Evolutionary conservation across 1,139 yeast species (phyloP).

Genomic region (Kodamaea derodonti): DNA sequence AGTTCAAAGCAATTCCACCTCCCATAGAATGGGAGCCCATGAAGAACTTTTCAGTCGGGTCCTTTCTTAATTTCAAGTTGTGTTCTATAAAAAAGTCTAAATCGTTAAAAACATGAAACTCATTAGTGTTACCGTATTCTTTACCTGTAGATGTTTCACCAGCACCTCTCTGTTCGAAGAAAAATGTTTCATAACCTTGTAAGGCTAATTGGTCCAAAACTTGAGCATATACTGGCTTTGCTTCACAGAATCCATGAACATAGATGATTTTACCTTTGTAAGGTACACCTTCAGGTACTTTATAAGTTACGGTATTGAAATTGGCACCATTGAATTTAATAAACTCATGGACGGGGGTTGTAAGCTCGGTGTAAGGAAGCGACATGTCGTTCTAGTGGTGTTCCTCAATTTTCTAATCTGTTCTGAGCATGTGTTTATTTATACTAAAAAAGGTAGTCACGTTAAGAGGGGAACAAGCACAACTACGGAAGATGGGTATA

Average conservation of each 20-base stretch:
- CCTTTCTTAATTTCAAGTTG: constrained; percentile 23
- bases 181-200: constrained; percentile 68
- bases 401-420: no score
- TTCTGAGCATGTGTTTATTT: no score
- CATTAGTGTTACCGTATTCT: constrained; percentile 63
- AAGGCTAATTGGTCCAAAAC: constrained; percentile 55
- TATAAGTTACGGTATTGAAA: constrained; percentile 39
- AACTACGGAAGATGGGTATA: no score
- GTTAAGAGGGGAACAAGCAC: no score
- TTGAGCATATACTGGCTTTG: constrained; percentile 49
- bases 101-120: constrained; percentile 59
- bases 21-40: constrained; percentile 93
- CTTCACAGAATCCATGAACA: constrained; percentile 84
- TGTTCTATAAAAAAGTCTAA: constrained; percentile 58
- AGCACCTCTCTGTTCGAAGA: constrained; percentile 86
- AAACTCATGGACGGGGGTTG: constrained; percentile 24
- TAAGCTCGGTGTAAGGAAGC: constrained; percentile 33
- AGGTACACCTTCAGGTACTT: constrained; percentile 29
- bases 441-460: no score
- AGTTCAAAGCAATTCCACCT: constrained; percentile 76
- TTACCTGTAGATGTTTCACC: constrained; percentile 65
- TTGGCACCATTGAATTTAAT: constrained; percentile 34
- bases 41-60: constrained; percentile 41
- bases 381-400: no score
- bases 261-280: constrained; percentile 56